Conservation (phyloP, 164 flowering plant species). For the Protea cynaroides region DNA sequence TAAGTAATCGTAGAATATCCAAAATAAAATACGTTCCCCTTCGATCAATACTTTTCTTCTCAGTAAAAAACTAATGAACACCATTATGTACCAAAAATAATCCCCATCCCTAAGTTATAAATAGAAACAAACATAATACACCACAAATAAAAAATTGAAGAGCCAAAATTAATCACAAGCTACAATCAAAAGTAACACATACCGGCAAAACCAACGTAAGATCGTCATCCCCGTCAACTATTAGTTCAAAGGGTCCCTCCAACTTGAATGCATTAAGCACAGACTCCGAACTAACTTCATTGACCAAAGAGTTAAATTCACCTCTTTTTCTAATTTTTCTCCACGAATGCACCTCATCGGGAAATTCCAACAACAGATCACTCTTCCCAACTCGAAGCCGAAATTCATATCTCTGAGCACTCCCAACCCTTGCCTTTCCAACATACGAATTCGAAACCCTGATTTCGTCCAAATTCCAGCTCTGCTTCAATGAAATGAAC, state of each 20-base stretch:
- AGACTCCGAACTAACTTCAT: slow-evolving; percentile 20
- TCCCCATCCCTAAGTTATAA: too few relatives aligned
- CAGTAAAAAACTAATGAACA: too few relatives aligned
- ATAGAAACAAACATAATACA: too few relatives aligned
- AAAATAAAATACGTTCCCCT: too few relatives aligned
- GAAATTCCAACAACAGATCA: slow-evolving; percentile 27
- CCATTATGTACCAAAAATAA: too few relatives aligned
- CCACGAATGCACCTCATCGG: slow-evolving; percentile 48
- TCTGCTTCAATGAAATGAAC: slow-evolving; percentile 38
- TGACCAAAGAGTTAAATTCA: slow-evolving; percentile 27
- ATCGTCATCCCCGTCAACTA: slow-evolving; percentile 27
- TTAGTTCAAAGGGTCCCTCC: slow-evolving; percentile 65
- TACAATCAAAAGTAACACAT: slow-evolving; percentile 15
- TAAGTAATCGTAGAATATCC: too few relatives aligned
- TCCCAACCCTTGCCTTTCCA: slow-evolving; percentile 32
- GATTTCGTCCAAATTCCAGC: slow-evolving; percentile 38
- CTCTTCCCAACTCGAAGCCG: slow-evolving; percentile 37
- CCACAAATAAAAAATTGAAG: too few relatives aligned
- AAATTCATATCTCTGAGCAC: slow-evolving; percentile 31
- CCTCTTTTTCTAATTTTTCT: slow-evolving; percentile 23
- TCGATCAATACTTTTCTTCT: too few relatives aligned
- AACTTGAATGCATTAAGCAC: slow-evolving; percentile 36
- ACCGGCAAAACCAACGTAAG: slow-evolving; percentile 55
- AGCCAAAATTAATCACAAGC: background rate
- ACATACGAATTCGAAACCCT: slow-evolving; percentile 35